A percentile compares a stretch with the other conserved stretches of the same genome.
phyloP scores from a whole-genome alignment of 371 early-diverging fungal genomes.

The Neoconidiobolus thromboides region DNA sequence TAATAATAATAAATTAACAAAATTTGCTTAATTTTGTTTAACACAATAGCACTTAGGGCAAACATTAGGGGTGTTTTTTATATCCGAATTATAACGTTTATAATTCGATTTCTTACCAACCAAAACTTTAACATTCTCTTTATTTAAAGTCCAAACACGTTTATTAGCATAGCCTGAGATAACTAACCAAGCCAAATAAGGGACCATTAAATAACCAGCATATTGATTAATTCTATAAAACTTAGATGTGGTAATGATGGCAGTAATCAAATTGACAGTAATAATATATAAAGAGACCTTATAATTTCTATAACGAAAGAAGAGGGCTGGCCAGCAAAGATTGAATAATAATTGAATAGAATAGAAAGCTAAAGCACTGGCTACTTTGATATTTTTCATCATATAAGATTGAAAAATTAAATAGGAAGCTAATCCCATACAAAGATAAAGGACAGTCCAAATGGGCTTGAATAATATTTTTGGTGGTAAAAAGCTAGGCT shows the following conservation, averaged over 20 bases:
- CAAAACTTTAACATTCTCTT: neutral
- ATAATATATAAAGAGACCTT: neutral
- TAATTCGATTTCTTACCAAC: no score
- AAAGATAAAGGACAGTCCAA: neutral
- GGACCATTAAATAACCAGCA: neutral
- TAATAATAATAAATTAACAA: no score
- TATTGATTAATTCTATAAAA: neutral
- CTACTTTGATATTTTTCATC: neutral
- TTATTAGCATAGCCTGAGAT: neutral
- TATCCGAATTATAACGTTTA: no score
- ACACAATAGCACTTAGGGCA: no score
- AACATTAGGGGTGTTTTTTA: no score
- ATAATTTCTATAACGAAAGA: neutral
- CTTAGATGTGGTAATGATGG: neutral
- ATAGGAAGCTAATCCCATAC: neutral
- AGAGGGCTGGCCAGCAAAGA: neutral
- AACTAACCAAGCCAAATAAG: neutral
- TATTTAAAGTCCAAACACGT: neutral
- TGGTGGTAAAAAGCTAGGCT: neutral
- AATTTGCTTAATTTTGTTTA: no score
- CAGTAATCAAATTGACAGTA: neutral
- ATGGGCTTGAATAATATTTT: neutral
- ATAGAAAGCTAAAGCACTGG: neutral
- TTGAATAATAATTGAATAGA: neutral
- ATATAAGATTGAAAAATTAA: neutral